phyloP scores from a whole-genome alignment of 257 asterid genomes.

The Capsicum pubescens region DNA sequence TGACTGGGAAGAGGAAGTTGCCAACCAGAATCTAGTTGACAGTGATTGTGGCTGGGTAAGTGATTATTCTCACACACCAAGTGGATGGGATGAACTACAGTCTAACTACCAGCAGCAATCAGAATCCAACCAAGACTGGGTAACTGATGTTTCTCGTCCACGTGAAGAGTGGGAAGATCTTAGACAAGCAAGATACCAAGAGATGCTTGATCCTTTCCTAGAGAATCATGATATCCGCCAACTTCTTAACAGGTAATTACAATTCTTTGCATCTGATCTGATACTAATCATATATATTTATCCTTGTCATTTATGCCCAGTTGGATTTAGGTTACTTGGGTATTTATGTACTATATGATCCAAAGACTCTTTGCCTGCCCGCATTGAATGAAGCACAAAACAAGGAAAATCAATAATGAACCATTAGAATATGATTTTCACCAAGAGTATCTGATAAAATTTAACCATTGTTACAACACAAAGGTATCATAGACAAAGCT shows the following conservation, averaged over 20 bases:
- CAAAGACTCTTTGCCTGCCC: neutral
- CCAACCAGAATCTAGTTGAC: conserved; percentile 43
- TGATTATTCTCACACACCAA: conserved; percentile 48
- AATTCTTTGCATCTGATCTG: conserved; percentile 24
- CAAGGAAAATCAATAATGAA: neutral
- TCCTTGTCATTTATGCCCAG: neutral
- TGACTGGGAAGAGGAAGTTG: conserved; percentile 36
- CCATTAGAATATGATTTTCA: neutral
- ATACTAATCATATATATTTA: neutral
- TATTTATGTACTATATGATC: neutral
- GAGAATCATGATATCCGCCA: conserved; percentile 71
- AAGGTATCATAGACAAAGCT: neutral
- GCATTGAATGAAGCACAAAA: neutral
- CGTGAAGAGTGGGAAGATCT: conserved; percentile 89
- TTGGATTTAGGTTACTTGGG: neutral
- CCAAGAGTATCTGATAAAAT: neutral
- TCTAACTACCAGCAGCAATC: conserved; percentile 47
- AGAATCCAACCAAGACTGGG: conserved; percentile 63
- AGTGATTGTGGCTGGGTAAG: conserved; percentile 52
- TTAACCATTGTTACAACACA: neutral
- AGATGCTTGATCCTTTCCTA: conserved; percentile 84
- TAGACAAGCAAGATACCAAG: conserved; percentile 85
- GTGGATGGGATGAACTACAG: conserved; percentile 63
- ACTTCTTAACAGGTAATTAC: conserved; percentile 72
- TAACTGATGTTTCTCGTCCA: conserved; percentile 81